These are phyloP conservation scores for Aegilops longissima DNA, from an alignment of 176 grass and related monocot species.

Conservation along the genomic window DNA sequence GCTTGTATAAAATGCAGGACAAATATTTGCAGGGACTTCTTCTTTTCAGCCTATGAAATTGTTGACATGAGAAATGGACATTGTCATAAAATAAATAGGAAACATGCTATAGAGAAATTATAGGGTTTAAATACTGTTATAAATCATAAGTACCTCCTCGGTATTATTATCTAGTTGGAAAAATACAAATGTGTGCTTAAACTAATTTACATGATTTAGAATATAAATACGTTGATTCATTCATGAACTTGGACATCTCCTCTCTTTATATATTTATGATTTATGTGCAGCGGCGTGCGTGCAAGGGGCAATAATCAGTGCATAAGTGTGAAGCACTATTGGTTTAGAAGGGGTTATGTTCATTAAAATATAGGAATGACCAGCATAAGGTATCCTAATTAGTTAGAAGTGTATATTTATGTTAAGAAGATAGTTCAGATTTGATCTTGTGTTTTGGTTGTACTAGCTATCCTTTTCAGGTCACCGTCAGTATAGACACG, in stretches of 20 bases:
- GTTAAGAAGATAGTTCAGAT: background rate
- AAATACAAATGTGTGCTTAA: background rate
- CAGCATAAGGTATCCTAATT: background rate
- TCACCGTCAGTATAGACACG: background rate
- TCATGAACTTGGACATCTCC: constrained; percentile 2
- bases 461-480: background rate
- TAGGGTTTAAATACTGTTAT: background rate
- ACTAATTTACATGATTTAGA: constrained; percentile 1
- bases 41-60: constrained; percentile 86
- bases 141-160: background rate
- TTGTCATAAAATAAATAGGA: constrained; percentile 3
- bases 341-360: background rate
- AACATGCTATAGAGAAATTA: constrained; percentile 1
- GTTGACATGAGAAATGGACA: constrained; percentile 30
- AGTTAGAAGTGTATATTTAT: constrained; percentile 7
- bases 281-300: background rate
- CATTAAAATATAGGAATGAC: background rate
- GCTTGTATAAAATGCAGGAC: constrained; percentile 82
- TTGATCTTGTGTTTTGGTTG: background rate
- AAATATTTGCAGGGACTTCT: constrained; percentile 82
- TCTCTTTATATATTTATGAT: constrained; percentile 8
- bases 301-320: background rate
- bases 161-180: constrained; percentile 12
- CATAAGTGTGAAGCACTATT: background rate
- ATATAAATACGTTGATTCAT: background rate